Conservation (phyloP, 495 filamentous ascomycete species). For the Cetradonia linearis region DNA sequence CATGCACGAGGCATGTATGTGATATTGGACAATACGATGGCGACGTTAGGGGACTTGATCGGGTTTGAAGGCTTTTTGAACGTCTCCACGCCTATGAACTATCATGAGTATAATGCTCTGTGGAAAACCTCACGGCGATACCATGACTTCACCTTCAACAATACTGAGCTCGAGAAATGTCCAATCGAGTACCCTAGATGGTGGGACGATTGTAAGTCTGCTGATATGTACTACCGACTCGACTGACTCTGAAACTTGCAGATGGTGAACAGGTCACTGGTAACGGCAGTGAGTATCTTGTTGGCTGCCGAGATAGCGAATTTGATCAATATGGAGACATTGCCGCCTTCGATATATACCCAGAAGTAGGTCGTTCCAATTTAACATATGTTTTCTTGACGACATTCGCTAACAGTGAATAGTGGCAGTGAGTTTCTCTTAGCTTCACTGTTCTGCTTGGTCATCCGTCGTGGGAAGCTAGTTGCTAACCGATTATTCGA, state of each 20-base stretch:
- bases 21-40: constrained; percentile 33
- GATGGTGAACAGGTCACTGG: constrained; percentile 21
- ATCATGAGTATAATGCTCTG: constrained; percentile 34
- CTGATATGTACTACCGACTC: neutral
- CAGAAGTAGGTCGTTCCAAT: constrained; percentile 20
- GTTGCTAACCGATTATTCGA: neutral
- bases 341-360: constrained; percentile 34
- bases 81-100: constrained; percentile 34
- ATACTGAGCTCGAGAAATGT: constrained; percentile 29
- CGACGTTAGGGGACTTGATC: constrained; percentile 39
- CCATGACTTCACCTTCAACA: constrained; percentile 32
- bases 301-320: constrained; percentile 34
- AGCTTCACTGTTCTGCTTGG: neutral
- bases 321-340: constrained; percentile 38
- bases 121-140: constrained; percentile 37
- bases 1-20: constrained; percentile 36
- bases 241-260: constrained; percentile 2
- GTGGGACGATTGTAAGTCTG: constrained; percentile 26
- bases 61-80: constrained; percentile 39
- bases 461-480: neutral
- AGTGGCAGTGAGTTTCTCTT: constrained; percentile 14
- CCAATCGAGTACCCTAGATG: constrained; percentile 30
- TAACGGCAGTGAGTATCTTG: constrained; percentile 27
- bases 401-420: neutral
- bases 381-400: neutral